phyloP scores from a whole-genome alignment of 345 rosid species.

The Limnanthes douglasii region DNA sequence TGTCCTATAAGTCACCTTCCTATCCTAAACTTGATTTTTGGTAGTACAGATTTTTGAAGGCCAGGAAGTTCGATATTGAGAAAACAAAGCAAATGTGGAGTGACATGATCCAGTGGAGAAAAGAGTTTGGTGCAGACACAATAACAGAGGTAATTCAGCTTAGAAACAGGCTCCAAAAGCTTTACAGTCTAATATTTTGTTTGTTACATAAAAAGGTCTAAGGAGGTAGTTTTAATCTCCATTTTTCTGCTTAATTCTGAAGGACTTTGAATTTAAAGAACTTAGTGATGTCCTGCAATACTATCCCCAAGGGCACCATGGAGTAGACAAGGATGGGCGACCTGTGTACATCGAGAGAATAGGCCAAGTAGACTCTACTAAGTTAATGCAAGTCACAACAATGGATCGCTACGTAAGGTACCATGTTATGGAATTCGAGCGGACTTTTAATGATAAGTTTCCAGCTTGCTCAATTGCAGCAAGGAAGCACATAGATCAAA shows the following conservation, averaged over 20 bases:
- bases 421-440: slow-evolving; percentile 92
- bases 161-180: not conserved
- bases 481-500: slow-evolving; percentile 77
- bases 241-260: slow-evolving; percentile 2
- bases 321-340: slow-evolving; percentile 87
- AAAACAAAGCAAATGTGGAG: slow-evolving; percentile 94
- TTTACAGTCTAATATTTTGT: not conserved
- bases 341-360: slow-evolving; percentile 86
- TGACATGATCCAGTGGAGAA: slow-evolving; percentile 86
- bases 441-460: slow-evolving; percentile 59
- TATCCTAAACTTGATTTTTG: slow-evolving; percentile 2
- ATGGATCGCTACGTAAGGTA: slow-evolving; percentile 85
- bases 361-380: slow-evolving; percentile 70
- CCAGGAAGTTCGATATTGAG: slow-evolving; percentile 81
- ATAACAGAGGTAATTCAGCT: slow-evolving; percentile 40
- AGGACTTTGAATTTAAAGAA: slow-evolving; percentile 83
- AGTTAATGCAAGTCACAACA: slow-evolving; percentile 86
- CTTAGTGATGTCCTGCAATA: slow-evolving; percentile 40
- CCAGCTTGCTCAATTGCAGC: slow-evolving; percentile 91
- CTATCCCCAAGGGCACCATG: slow-evolving; percentile 95
- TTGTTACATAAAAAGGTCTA: not conserved
- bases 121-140: slow-evolving; percentile 64
- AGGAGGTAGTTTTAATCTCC: too few relatives aligned
- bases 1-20: too few relatives aligned
- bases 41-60: slow-evolving; percentile 63